Evolutionary conservation across 179 eudicot species (phyloP).

Genomic region (Pouteria campechiana): DNA sequence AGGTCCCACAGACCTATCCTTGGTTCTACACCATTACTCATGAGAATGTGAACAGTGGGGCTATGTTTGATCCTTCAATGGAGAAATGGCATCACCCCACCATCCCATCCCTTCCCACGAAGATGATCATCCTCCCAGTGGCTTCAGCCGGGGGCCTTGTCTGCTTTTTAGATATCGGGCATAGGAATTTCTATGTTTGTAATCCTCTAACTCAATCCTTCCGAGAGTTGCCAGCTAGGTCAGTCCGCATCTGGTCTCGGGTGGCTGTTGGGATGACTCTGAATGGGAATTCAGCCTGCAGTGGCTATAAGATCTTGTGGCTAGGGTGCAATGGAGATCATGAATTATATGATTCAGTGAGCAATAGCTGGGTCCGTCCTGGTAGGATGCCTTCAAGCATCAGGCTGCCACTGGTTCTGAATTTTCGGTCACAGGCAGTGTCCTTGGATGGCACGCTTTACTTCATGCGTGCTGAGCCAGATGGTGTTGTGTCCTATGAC

Average conservation of each 20-base stretch:
- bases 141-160: conserved; percentile 95
- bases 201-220: conserved; percentile 75
- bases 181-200: conserved; percentile 53
- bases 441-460: conserved; percentile 37
- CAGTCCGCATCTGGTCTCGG: conserved; percentile 67
- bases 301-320: conserved; percentile 75
- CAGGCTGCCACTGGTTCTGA: conserved; percentile 57
- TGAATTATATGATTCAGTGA: conserved; percentile 68
- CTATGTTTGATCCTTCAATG: conserved; percentile 67
- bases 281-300: conserved; percentile 18
- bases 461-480: conserved; percentile 75
- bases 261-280: conserved; percentile 81
- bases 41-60: conserved; percentile 53
- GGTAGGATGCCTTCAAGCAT: conserved; percentile 44
- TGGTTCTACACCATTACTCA: conserved; percentile 80
- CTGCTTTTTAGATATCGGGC: conserved; percentile 73
- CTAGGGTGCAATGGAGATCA: conserved; percentile 69
- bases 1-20: conserved; percentile 42
- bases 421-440: conserved; percentile 64
- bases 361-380: conserved; percentile 45
- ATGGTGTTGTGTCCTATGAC: conserved; percentile 67
- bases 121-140: conserved; percentile 58
- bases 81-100: conserved; percentile 81
- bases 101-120: conserved; percentile 48
- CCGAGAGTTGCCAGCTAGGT: conserved; percentile 67